phyloP scores from a whole-genome alignment of 2,329 filamentous ascomycete genomes.

The Cylindrodendrum hubeiense region DNA sequence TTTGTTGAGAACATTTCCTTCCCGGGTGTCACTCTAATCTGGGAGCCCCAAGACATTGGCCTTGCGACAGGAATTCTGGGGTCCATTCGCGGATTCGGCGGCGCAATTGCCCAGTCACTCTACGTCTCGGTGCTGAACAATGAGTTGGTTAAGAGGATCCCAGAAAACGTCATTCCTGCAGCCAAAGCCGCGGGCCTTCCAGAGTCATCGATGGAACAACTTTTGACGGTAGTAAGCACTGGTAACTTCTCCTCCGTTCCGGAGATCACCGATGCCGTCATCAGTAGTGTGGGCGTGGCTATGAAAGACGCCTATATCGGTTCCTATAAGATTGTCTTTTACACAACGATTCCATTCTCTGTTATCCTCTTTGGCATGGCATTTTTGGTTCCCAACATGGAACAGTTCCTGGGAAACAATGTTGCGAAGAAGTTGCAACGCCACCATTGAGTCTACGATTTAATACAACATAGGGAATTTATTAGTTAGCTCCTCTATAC shows the following conservation, averaged over 20 bases:
- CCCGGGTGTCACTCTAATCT: slow-evolving; percentile 58
- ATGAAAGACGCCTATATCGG: slow-evolving; percentile 54
- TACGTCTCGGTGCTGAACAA: slow-evolving; percentile 54
- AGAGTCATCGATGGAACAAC: slow-evolving; percentile 42
- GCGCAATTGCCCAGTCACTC: slow-evolving; percentile 52
- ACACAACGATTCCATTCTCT: slow-evolving; percentile 54
- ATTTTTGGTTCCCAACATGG: slow-evolving; percentile 56
- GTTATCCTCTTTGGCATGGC: slow-evolving; percentile 52
- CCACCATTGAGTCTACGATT: background rate
- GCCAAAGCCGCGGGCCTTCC: slow-evolving; percentile 53
- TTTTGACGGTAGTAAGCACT: slow-evolving; percentile 48
- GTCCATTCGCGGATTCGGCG: slow-evolving; percentile 57
- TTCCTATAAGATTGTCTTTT: slow-evolving; percentile 59
- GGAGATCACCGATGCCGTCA: slow-evolving; percentile 50
- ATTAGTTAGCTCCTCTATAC: background rate
- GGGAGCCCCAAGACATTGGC: slow-evolving; percentile 60
- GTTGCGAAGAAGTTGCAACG: slow-evolving; percentile 58
- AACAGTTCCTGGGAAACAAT: slow-evolving; percentile 57
- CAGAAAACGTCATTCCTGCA: slow-evolving; percentile 49
- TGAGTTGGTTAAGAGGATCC: slow-evolving; percentile 49
- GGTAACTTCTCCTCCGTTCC: slow-evolving; percentile 49
- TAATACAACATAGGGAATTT: background rate
- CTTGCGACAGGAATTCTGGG: slow-evolving; percentile 59
- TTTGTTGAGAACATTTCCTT: slow-evolving; percentile 56
- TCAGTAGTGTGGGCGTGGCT: slow-evolving; percentile 47